Conservation (phyloP, 2,329 filamentous ascomycete species). For the Penicillium concentricum region DNA sequence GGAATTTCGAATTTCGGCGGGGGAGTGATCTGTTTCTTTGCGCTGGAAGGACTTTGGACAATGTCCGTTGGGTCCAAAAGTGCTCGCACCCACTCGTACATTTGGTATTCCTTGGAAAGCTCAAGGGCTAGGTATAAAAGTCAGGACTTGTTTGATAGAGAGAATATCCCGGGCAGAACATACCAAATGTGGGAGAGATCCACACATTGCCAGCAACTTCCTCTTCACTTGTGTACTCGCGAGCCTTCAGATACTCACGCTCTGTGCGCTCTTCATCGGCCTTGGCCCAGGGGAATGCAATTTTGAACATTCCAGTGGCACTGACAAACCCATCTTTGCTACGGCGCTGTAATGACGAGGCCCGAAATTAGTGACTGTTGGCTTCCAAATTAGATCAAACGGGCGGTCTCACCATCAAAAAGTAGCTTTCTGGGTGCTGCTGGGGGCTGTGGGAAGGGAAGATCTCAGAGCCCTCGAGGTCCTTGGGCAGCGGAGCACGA, state of each 20-base stretch:
- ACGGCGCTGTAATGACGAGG: conserved; percentile 49
- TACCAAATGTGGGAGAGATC: conserved; percentile 77
- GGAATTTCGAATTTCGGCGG: conserved; percentile 75
- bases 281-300: conserved; percentile 65
- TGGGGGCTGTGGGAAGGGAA: conserved; percentile 70
- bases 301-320: conserved; percentile 70
- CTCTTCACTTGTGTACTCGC: conserved; percentile 77
- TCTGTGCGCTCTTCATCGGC: conserved; percentile 58
- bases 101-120: conserved; percentile 82
- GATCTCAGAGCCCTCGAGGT: conserved; percentile 82
- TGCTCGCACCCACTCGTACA: conserved; percentile 85
- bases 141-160: background rate
- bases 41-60: conserved; percentile 61
- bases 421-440: conserved; percentile 80
- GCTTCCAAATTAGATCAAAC: background rate
- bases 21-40: conserved; percentile 72
- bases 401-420: conserved; percentile 71
- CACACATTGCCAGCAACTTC: conserved; percentile 97
- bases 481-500: conserved; percentile 86
- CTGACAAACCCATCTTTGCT: conserved; percentile 66
- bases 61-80: conserved; percentile 87
- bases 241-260: conserved; percentile 75
- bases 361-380: background rate
- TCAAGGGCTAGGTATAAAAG: conserved; percentile 63
- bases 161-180: conserved; percentile 37